Conservation (phyloP, 2,329 filamentous ascomycete species). For the Diaporthe aspalathi region DNA sequence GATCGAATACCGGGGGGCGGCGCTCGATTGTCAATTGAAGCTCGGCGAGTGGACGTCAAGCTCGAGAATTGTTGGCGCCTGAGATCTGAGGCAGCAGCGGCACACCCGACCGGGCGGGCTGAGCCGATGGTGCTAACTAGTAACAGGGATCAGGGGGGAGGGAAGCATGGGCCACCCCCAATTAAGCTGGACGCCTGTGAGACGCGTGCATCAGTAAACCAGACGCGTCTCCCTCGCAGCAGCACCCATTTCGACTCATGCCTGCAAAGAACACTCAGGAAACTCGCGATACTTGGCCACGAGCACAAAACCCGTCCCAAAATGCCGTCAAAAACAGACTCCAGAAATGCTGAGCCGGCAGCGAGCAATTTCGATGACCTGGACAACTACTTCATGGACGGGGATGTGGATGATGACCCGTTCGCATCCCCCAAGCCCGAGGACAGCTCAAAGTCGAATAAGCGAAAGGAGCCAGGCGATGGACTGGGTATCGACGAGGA, state of each 20-base stretch:
- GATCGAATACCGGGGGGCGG: not conserved
- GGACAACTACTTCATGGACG: constrained; percentile 79
- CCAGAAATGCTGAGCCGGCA: constrained; percentile 44
- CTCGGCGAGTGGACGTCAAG: constrained; percentile 34
- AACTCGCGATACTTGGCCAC: not conserved
- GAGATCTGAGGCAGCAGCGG: not conserved
- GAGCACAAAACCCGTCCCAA: not conserved
- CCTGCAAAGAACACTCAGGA: not conserved
- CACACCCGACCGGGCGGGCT: not conserved
- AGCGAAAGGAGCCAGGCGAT: constrained; percentile 59
- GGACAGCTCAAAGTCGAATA: constrained; percentile 56
- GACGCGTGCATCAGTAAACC: constrained; percentile 29
- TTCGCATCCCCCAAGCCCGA: constrained; percentile 60
- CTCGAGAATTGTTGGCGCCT: not conserved
- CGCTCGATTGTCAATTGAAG: constrained; percentile 36
- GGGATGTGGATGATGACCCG: constrained; percentile 58
- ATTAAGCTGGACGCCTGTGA: constrained; percentile 22
- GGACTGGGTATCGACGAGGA: constrained; percentile 87
- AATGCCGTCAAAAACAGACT: constrained; percentile 39
- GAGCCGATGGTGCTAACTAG: constrained; percentile 7
- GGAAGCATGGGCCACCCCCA: constrained; percentile 30
- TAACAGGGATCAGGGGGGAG: constrained; percentile 5
- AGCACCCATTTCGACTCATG: not conserved
- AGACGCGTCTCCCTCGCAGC: constrained; percentile 35
- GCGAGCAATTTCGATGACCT: constrained; percentile 70